Conservation (phyloP, 495 filamentous ascomycete genomes). For the Staphylotrichum tortipilum region DNA sequence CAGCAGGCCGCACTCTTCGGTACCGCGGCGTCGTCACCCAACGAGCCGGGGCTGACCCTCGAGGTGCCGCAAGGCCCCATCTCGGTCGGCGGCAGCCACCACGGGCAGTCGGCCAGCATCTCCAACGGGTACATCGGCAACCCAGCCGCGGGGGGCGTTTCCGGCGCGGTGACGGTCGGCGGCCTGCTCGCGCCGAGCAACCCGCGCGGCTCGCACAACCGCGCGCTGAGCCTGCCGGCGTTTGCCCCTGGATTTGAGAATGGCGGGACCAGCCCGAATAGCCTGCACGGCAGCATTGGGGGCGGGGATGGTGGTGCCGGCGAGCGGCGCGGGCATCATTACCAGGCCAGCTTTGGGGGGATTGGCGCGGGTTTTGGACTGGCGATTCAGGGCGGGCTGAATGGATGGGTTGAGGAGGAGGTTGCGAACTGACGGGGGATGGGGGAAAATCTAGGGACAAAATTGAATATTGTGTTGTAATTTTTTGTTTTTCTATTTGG, state of each 20-base stretch:
- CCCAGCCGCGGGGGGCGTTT: conserved; percentile 39
- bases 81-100: conserved; percentile 52
- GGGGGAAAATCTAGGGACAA: no score
- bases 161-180: conserved; percentile 59
- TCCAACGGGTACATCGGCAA: conserved; percentile 49
- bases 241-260: conserved; percentile 46
- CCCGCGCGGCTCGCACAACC: conserved; percentile 62
- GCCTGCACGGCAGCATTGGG: conserved; percentile 31
- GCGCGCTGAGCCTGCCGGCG: conserved; percentile 74
- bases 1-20: conserved; percentile 56
- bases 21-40: conserved; percentile 48
- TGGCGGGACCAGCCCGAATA: conserved; percentile 38
- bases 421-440: conserved; percentile 41
- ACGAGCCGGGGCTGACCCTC: conserved; percentile 34
- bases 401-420: conserved; percentile 51
- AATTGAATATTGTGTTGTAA: conserved; percentile 18
- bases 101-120: conserved; percentile 54
- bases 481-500: conserved; percentile 1
- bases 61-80: conserved; percentile 49
- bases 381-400: conserved; percentile 43
- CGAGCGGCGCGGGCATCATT: conserved; percentile 46
- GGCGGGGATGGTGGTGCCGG: conserved; percentile 32
- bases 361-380: conserved; percentile 43
- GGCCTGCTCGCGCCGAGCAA: conserved; percentile 68
- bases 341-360: conserved; percentile 47